Evolutionary conservation across 176 grass and related monocot genomes (phyloP), one percentile per base, ranked within the genome.

Genomic region (Bolboschoenus planiculmis): DNA sequence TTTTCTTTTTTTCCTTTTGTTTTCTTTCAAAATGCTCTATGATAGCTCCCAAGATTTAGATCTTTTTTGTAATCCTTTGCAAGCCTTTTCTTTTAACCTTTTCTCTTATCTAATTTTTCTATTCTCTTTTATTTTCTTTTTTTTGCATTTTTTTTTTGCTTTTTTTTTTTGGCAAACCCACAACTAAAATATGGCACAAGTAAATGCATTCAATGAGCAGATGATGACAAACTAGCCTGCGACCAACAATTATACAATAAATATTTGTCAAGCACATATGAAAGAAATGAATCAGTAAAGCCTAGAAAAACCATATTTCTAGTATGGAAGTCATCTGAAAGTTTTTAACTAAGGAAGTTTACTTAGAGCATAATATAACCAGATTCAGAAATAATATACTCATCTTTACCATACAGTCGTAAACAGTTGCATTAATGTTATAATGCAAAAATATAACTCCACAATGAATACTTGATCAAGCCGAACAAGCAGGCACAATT

Each of bases 171-270:
- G 24, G 42, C 42, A 75, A 75, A 75, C 71, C 71, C 71, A 75
- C 71, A 75, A 75, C 70, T 50, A 75, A 75, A 27, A 29, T 40
- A 74, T 47, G 42, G 70, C 70, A 74, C 42, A 27, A 47, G 39
- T 74, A 74, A 68, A 47, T 74, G 43, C 21, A 47, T 48, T 75
- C 71, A 75, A 72, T 42, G 23, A 75, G 43, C 71, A 51, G 71
- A 75, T 75, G 71, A 75, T 50, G 24, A 75, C 11, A 75, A 75
- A 75, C 43, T 75, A 30, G 43, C 71, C 71, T 75, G 71, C 71
- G 71, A 50, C 43, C 71, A 75, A 75, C 43, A 75, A 75, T 47
- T 75, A 74, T 74, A 74, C n/a, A 47, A 74, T 24, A 46, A 27
- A 27, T 44, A 73, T 27, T 53, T 75, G 71, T 75, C 71, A 75